Percentiles rank a stretch among this genome's conserved stretches.
Conservation (phyloP, 148 eudicot genomes). For the Dysphania ambrosioides region DNA sequence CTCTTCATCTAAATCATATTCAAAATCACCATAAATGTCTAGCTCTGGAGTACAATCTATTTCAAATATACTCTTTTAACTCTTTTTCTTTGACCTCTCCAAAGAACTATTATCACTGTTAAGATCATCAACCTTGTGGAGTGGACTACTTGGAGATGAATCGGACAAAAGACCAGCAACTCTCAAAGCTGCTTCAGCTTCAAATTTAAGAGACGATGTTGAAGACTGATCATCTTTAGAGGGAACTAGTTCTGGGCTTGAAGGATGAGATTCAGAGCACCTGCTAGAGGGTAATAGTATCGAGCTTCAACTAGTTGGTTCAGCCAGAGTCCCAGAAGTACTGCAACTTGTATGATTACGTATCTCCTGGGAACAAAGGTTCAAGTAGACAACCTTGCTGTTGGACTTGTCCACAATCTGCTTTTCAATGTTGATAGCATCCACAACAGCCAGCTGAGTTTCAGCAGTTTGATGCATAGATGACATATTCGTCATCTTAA, state of each 20-base stretch:
- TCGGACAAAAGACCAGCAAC: conserved; percentile 79
- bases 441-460: conserved; percentile 90
- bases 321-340: conserved; percentile 28
- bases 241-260: conserved; percentile 18
- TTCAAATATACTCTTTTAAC: conserved; percentile 60
- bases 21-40: conserved; percentile 93
- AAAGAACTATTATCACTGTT: too few species aligned
- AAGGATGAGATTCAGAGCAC: conserved; percentile 3
- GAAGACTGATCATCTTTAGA: conserved; percentile 32
- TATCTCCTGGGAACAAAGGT: conserved; percentile 80
- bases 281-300: conserved; percentile 1
- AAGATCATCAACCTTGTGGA: conserved; percentile 19
- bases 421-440: conserved; percentile 89
- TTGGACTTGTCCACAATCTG: conserved; percentile 72
- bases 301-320: conserved; percentile 30
- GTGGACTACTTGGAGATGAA: conserved; percentile 85
- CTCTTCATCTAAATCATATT: conserved; percentile 83
- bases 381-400: conserved; percentile 82
- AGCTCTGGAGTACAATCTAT: conserved; percentile 72
- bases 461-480: conserved; percentile 61
- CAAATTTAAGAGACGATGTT: conserved; percentile 38
- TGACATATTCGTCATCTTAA: conserved; percentile 67
- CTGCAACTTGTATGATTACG: conserved; percentile 36
- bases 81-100: conserved; percentile 37
- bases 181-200: conserved; percentile 72